Base-by-base conservation (phyloP, 129 eudicot species). In the Centaurea solstitialis region DNA sequence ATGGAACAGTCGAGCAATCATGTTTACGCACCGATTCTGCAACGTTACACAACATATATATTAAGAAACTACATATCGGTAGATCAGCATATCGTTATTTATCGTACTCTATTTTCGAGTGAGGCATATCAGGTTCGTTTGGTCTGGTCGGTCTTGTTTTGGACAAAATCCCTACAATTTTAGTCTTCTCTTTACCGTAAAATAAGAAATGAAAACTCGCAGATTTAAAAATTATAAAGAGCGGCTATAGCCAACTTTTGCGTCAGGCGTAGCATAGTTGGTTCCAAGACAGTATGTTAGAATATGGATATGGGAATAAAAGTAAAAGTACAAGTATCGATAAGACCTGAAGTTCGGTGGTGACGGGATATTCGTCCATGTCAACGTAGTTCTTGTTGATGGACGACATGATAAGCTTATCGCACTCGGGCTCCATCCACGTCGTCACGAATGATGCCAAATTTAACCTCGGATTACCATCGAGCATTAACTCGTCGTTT, bases 281-380 rank as follows among this genome's bases (percentile, higher is more conserved):
- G 3, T 41, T 41, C 47, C 47, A 41, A 41, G 47, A 41, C 12
- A 10, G 47, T 41, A 41, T 41, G 9, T 10, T 9, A 33, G 7
- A 50, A 50, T 18, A 53, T 53, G 21, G n/a, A 10, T 72, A 72
- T 72, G 18, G 57, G 26, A n/a, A 26, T 12, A 23, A 3, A 8
- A 73, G 64, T 8, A 26, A 9, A 61, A 37, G 7, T 35, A 78
- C 30, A 45, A 24, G 12, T 26, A 67, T 68, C 15, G 2, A 45
- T 47, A 35, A 50, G 17, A 87, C 98, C 93, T 93, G 96, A 23
- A 90, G 92, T 82, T 93, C 94, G 66, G 98, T 93, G 75, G 96
- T 90, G 89, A 91, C 93, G 62, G 96, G 98, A 69, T 93, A 90
- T 78, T 84, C 96, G 53, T 93, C 97, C 97, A 89, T 91, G 84